Percentiles rank a stretch among this genome's conserved stretches.
These are phyloP conservation scores for Phytopythium litorale DNA, from an alignment of 352 stramenopile genomes.

Conservation along the genomic window DNA sequence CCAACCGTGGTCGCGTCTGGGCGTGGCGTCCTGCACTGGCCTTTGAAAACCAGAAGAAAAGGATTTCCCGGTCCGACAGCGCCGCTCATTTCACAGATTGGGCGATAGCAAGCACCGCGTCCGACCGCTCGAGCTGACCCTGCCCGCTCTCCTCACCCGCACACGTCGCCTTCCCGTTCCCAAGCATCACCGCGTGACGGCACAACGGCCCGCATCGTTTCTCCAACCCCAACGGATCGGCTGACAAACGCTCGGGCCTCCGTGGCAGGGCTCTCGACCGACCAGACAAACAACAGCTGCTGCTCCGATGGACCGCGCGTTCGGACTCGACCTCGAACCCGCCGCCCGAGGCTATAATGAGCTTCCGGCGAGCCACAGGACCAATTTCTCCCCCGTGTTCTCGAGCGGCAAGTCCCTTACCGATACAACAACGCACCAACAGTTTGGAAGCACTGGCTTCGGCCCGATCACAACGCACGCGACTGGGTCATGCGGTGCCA, in stretches of 20 bases:
- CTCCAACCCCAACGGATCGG: background rate
- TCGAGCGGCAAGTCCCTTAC: background rate
- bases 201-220: constrained; percentile 3
- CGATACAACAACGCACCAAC: background rate
- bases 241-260: constrained; percentile 2
- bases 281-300: background rate
- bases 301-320: background rate
- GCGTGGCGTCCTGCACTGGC: background rate
- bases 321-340: background rate
- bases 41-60: constrained; percentile 6
- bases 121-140: background rate
- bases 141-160: background rate
- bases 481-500: background rate
- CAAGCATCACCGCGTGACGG: background rate
- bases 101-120: background rate
- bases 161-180: background rate
- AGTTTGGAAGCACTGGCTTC: background rate
- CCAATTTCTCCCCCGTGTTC: background rate
- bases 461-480: background rate
- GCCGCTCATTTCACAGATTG: constrained; percentile 10
- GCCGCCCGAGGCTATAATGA: background rate
- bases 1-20: background rate
- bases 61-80: background rate
- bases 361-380: background rate
- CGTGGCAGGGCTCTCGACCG: background rate